A percentile compares a stretch with the other conserved stretches of the same genome.
Conservation (phyloP, 768 basidiomycete species). For the Suillus tomentosus region DNA sequence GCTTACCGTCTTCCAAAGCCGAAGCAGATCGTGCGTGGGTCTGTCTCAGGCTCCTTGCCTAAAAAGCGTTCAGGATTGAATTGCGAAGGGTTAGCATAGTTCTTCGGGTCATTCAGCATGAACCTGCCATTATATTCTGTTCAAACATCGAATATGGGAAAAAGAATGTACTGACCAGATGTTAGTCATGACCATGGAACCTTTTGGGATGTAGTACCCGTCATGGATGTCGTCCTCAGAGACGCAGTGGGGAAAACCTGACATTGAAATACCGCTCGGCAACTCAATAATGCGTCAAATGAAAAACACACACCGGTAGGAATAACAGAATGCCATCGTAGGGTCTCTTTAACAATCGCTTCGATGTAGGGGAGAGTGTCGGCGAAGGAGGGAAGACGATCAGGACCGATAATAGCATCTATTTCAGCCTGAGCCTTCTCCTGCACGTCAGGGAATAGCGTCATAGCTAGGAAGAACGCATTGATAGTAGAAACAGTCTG, state of each 20-base stretch:
- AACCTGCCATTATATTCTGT: constrained; percentile 19
- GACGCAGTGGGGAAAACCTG: constrained; percentile 48
- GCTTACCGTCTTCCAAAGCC: constrained; percentile 67
- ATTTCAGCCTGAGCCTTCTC: constrained; percentile 66
- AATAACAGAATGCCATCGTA: constrained; percentile 44
- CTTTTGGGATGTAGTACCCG: constrained; percentile 62
- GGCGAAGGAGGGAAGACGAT: constrained; percentile 59
- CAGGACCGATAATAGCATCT: constrained; percentile 57
- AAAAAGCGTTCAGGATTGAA: constrained; percentile 68
- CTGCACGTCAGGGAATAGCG: constrained; percentile 41
- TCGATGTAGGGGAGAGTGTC: constrained; percentile 61
- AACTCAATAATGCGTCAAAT: constrained; percentile 29
- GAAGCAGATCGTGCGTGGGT: constrained; percentile 64
- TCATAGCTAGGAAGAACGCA: not conserved
- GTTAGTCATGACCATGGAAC: constrained; percentile 29
- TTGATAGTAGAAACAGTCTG: constrained; percentile 18
- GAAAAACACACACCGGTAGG: constrained; percentile 43
- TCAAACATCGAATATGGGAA: constrained; percentile 15
- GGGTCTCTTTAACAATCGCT: constrained; percentile 60
- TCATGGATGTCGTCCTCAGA: constrained; percentile 64
- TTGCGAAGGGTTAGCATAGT: constrained; percentile 52
- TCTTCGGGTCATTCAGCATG: constrained; percentile 36
- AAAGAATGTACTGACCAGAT: constrained; percentile 19
- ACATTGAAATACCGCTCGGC: constrained; percentile 30
- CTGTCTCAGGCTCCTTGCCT: constrained; percentile 45